Conservation (phyloP, 768 basidiomycete genomes). For the Calocybe gangraenosa region DNA sequence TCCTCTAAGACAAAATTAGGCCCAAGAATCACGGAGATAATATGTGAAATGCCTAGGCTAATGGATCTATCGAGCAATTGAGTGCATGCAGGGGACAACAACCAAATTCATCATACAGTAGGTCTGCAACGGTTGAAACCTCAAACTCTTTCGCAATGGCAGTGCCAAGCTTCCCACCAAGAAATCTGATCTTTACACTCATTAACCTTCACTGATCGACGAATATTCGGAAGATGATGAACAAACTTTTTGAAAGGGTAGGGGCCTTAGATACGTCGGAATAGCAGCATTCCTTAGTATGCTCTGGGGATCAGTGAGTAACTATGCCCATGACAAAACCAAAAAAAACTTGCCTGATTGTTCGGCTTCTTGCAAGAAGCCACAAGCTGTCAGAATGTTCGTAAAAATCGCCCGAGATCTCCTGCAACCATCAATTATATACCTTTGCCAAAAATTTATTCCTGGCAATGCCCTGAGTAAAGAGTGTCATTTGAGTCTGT, state of each 20-base stretch:
- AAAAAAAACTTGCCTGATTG: constrained; percentile 54
- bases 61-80: constrained; percentile 39
- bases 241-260: constrained; percentile 82
- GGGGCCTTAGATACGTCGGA: constrained; percentile 75
- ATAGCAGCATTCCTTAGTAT: constrained; percentile 82
- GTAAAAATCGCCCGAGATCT: too few species aligned
- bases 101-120: constrained; percentile 58
- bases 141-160: constrained; percentile 86
- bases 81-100: not conserved
- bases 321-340: not conserved
- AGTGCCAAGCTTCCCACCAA: constrained; percentile 92
- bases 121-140: constrained; percentile 84
- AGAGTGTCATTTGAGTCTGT: not conserved
- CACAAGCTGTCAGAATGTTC: constrained; percentile 48
- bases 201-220: constrained; percentile 1
- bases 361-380: constrained; percentile 93
- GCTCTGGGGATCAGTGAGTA: constrained; percentile 43
- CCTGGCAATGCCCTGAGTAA: constrained; percentile 72
- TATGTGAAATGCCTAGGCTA: constrained; percentile 41
- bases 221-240: not conserved
- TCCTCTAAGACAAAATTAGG: constrained; percentile 45
- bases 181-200: constrained; percentile 70
- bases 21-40: not conserved
- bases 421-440: constrained; percentile 1
- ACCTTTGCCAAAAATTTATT: constrained; percentile 97